Evolutionary conservation across 176 grass and related monocot genomes (phyloP).

Genomic region (Aegilops sharonensis): DNA sequence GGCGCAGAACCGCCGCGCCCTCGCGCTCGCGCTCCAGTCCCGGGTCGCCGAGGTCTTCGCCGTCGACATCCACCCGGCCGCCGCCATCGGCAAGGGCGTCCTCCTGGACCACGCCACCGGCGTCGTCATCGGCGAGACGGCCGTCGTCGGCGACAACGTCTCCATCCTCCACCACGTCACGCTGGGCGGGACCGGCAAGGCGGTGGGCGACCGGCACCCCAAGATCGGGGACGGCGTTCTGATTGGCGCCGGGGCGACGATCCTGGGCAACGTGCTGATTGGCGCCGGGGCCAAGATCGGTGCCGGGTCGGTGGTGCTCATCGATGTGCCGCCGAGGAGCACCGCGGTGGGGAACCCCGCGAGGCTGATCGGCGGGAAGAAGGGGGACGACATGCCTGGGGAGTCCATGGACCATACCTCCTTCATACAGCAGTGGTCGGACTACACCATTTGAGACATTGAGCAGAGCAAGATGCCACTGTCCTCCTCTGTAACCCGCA

Average conservation of each 20-base stretch:
- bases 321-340: slow-evolving; percentile 64
- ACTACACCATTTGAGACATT: slow-evolving; percentile 66
- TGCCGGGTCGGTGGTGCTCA: slow-evolving; percentile 85
- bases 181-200: slow-evolving; percentile 89
- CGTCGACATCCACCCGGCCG: slow-evolving; percentile 90
- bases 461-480: background rate
- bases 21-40: slow-evolving; percentile 87
- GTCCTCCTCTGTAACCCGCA: background rate
- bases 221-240: slow-evolving; percentile 86
- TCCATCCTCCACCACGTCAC: slow-evolving; percentile 98
- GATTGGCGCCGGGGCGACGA: slow-evolving; percentile 92
- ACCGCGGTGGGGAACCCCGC: slow-evolving; percentile 91
- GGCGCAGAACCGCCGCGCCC: slow-evolving; percentile 59
- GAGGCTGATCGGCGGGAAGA: slow-evolving; percentile 61
- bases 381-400: slow-evolving; percentile 59
- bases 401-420: slow-evolving; percentile 97
- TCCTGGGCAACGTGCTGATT: slow-evolving; percentile 85
- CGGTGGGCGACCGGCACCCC: slow-evolving; percentile 82
- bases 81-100: slow-evolving; percentile 69
- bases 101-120: slow-evolving; percentile 94
- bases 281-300: slow-evolving; percentile 90
- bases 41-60: slow-evolving; percentile 92
- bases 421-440: slow-evolving; percentile 88
- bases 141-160: slow-evolving; percentile 90
- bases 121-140: slow-evolving; percentile 90